Base-by-base conservation (phyloP, 192 early-diverging fungal species). In the Coemansia asiatica region DNA sequence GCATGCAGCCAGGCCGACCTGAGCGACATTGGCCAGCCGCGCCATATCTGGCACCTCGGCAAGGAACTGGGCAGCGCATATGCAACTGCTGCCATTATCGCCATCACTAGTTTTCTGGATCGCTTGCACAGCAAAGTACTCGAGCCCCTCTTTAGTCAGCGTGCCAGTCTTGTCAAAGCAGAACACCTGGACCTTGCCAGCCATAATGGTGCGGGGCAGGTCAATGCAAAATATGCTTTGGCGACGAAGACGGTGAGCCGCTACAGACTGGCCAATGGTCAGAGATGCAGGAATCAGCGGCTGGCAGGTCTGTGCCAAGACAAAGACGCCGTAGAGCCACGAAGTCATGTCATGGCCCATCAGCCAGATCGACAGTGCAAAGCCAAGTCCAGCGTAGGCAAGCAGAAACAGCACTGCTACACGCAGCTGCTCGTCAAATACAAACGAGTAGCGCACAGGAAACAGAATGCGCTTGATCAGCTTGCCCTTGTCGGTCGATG, bases 361-460 rank as follows among this genome's bases (percentile, higher is more conserved):
- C 38, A 86, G 63, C 72, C 86, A 89, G 35, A 87, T 71, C 35
- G 72, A 70, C 35, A 87, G 67, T 22, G 67, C 71, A 67, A 87
- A 88, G 23, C 80, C 83, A 23, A 90, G 60, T 19, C 87, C 71
- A 47, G 89, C 90, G 85, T 90, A 93, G 23, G 76, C 40, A 27
- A 91, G 74, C 50, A 93, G 72, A 27, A 90, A 71, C 28, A 76
- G 61, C 66, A 91, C 75, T 16, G 89, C 90, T 4, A 89, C 72
- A 46, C 90, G 91, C 68, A 91, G 81, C 61, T 91, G 90, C 81
- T 91, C 91, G 61, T 87, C 85, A 72, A 93, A 93, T 16, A 91
- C 85, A 69, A 92, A 92, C 40, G 85, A 86, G 68, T 90, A 81
- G 31, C 83, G 74, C 18, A 75, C 74, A 6, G 89, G 91, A 81